A percentile compares a stretch with the other conserved stretches of the same genome.
These are phyloP conservation scores for Astragalus glycyphyllos DNA, from an alignment of 306 rosid genomes.

Conservation along the genomic window DNA sequence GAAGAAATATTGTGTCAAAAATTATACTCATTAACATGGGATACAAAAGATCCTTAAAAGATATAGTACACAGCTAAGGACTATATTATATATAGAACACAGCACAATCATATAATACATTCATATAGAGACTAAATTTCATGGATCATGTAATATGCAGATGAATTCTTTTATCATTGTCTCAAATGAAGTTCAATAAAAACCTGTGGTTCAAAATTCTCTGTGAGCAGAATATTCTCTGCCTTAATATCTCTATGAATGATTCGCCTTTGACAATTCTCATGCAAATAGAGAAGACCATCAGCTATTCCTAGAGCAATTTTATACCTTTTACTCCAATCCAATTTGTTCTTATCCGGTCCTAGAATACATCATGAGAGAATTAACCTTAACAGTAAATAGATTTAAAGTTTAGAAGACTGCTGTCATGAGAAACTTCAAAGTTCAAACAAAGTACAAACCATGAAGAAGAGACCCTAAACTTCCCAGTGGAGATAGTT, in stretches of 20 bases:
- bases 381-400: slow-evolving; percentile 8
- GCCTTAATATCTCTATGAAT: slow-evolving; percentile 95
- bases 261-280: slow-evolving; percentile 78
- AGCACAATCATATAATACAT: background rate
- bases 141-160: background rate
- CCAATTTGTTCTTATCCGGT: slow-evolving; percentile 52
- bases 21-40: background rate
- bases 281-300: slow-evolving; percentile 86
- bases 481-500: slow-evolving; percentile 73
- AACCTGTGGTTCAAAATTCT: slow-evolving; percentile 93
- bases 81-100: too few species aligned
- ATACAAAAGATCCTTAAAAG: background rate
- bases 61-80: too few species aligned
- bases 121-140: slow-evolving; percentile 1
- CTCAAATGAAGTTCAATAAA: slow-evolving; percentile 31
- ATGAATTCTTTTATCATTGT: background rate
- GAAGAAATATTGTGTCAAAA: slow-evolving; percentile 7
- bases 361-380: slow-evolving; percentile 49
- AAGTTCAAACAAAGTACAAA: slow-evolving; percentile 46
- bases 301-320: slow-evolving; percentile 77
- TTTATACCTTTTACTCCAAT: slow-evolving; percentile 84
- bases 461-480: slow-evolving; percentile 86
- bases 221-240: slow-evolving; percentile 81
- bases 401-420: slow-evolving; percentile 4
- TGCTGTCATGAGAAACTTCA: slow-evolving; percentile 22